Conservation (phyloP, 2,329 filamentous ascomycete species). For the Fusarium keratoplasticum region DNA sequence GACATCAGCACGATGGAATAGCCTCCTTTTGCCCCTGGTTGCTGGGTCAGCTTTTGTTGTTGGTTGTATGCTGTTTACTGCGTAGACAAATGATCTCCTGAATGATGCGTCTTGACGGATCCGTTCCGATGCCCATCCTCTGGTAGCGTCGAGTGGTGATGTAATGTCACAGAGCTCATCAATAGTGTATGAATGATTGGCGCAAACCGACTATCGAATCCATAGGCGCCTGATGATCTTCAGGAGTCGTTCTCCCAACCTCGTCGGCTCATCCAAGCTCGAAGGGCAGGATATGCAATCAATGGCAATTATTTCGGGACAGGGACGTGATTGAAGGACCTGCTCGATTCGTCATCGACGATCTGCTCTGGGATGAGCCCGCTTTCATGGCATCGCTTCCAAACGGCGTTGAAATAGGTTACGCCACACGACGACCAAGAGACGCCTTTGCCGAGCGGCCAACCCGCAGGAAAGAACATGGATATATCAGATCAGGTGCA, state of each 20-base stretch:
- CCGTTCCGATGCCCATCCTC: neutral
- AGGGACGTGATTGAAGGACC: slow-evolving; percentile 27
- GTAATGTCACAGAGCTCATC: slow-evolving; percentile 19
- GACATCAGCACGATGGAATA: slow-evolving; percentile 73
- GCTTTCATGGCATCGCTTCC: slow-evolving; percentile 14
- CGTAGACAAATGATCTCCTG: neutral
- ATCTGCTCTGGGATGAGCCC: slow-evolving; percentile 27
- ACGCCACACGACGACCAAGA: slow-evolving; percentile 28
- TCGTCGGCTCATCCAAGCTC: slow-evolving; percentile 1
- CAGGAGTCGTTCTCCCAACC: slow-evolving; percentile 4
- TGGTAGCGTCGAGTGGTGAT: slow-evolving; percentile 29
- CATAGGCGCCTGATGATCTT: slow-evolving; percentile 11
- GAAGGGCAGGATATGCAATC: neutral
- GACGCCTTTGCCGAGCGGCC: slow-evolving; percentile 32
- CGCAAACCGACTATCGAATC: slow-evolving; percentile 3
- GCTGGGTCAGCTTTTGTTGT: slow-evolving; percentile 29
- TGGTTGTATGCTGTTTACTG: slow-evolving; percentile 1
- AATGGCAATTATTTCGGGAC: slow-evolving; percentile 11
- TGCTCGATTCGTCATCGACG: slow-evolving; percentile 25
- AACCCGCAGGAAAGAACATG: slow-evolving; percentile 1
- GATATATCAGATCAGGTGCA: slow-evolving; percentile 22
- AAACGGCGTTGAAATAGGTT: slow-evolving; percentile 26
- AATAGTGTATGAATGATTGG: slow-evolving; percentile 18
- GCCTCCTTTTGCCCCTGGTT: slow-evolving; percentile 10
- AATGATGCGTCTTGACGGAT: slow-evolving; percentile 17